phyloP scores from a whole-genome alignment of 192 early-diverging fungal genomes.

The Gonapodya prolifera region DNA sequence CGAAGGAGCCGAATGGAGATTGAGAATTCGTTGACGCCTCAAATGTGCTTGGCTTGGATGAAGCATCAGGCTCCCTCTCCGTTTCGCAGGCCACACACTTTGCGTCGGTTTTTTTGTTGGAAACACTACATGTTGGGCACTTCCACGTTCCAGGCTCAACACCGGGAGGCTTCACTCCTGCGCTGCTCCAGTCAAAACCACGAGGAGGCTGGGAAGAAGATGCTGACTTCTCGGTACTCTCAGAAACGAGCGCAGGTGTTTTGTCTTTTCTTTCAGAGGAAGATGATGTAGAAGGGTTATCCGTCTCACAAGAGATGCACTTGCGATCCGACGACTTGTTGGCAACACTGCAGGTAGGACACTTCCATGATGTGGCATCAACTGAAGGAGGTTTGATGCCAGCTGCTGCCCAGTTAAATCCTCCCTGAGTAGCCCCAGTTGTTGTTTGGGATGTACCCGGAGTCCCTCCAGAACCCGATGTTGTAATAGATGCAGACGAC shows the following conservation, averaged over 20 bases:
- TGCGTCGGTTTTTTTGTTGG: background rate
- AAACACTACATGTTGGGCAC: background rate
- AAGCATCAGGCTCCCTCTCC: too few species aligned
- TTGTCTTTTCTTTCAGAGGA: too few species aligned
- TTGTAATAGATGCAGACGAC: background rate
- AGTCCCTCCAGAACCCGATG: too few species aligned
- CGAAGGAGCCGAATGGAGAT: too few species aligned
- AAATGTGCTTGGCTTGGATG: too few species aligned
- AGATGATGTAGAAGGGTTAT: background rate
- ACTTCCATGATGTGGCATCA: background rate
- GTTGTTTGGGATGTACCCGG: background rate
- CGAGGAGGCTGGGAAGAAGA: background rate
- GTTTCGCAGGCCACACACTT: conserved; percentile 2
- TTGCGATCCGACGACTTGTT: background rate
- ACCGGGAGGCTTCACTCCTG: background rate
- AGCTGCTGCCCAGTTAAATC: conserved; percentile 4
- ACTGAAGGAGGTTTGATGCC: background rate
- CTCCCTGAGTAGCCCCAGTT: background rate
- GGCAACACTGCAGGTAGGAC: background rate
- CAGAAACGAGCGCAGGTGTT: too few species aligned
- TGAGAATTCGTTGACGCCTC: too few species aligned
- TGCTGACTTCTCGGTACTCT: too few species aligned
- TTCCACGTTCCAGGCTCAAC: background rate
- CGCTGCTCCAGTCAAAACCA: background rate
- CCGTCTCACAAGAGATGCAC: background rate